phyloP scores from a whole-genome alignment of 805 yeast species.

The Zygoascus flipseniorum region DNA sequence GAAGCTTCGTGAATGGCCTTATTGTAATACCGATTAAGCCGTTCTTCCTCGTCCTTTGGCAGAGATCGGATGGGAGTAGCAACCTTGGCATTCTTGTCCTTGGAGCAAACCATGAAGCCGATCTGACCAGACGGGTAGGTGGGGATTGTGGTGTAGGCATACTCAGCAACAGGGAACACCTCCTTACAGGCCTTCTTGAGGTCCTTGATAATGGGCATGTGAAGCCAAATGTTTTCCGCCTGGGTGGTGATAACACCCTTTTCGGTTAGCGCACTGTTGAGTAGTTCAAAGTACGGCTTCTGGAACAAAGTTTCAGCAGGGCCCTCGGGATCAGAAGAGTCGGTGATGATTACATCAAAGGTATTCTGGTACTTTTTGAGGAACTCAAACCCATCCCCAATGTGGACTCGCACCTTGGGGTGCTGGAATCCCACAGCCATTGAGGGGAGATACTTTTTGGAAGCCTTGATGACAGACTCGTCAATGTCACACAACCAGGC shows the following conservation, averaged over 20 bases:
- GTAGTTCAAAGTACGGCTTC: constrained; percentile 60
- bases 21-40: constrained; percentile 74
- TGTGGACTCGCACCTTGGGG: constrained; percentile 54
- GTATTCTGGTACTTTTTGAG: constrained; percentile 41
- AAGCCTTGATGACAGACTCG: constrained; percentile 64
- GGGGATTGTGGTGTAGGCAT: constrained; percentile 88
- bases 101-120: constrained; percentile 95
- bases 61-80: constrained; percentile 60
- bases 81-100: constrained; percentile 58
- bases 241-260: constrained; percentile 74
- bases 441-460: constrained; percentile 62
- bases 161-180: constrained; percentile 87
- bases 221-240: constrained; percentile 89
- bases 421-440: constrained; percentile 64
- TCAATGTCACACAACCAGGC: constrained; percentile 87
- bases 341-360: constrained; percentile 82
- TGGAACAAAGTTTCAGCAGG: constrained; percentile 90
- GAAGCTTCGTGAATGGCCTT: constrained; percentile 78
- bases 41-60: constrained; percentile 50
- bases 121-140: constrained; percentile 96
- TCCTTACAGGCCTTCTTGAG: constrained; percentile 73
- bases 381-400: constrained; percentile 80
- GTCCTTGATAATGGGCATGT: constrained; percentile 72
- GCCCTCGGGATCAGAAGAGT: constrained; percentile 91
- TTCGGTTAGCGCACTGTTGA: constrained; percentile 52